Evolutionary conservation across 176 grass and related monocot species (phyloP), one percentile per base, ranked within the genome.

Genomic region (Juncus inflexus): DNA sequence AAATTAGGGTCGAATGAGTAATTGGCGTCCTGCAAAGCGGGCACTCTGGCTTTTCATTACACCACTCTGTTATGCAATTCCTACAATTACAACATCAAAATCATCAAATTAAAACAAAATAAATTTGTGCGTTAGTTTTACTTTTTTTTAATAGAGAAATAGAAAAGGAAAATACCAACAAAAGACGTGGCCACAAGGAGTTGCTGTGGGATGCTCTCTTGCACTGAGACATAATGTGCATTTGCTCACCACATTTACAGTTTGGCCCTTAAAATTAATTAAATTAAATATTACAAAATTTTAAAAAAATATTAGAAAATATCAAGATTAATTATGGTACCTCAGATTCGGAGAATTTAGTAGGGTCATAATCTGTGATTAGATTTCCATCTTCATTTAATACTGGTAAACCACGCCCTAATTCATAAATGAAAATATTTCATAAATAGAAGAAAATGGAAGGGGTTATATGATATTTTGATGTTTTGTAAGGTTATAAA

Each of bases 11-110:
- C 51, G 89, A 92, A 82, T 99, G 94, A 37, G 85, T 90, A 67
- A 99, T 90, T 3, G 88, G 77, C 69, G 83, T 92, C 52, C 85
- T 77, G 75, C 94, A 90, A 55, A 99, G 83, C 54, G 94, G 94
- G 57, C 94, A 99, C 65, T 99, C 88, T 16, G 83, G 94, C 77
- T 99, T 99, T 81, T 99, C 94, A 14, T 92, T 99, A 75, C 94
- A 99, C 94, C 94, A 92, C 76, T 92, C 88, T 88, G 92, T 99
- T 76, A 99, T 92, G 64, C 94, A 99, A 64, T 84, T 92, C 94
- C 94, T 92, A 80, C 72, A 84, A 14, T 60, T 28, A 40, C 74
- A 72, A 40, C 74, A 72, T 55, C 7, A 5, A 74, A 70, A 36
- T 66, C 7, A 41, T 5, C 37, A 76, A 76, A 40, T 42, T 12